Conservation (phyloP, 768 basidiomycete species). For the Tubosaeta sp. region DNA sequence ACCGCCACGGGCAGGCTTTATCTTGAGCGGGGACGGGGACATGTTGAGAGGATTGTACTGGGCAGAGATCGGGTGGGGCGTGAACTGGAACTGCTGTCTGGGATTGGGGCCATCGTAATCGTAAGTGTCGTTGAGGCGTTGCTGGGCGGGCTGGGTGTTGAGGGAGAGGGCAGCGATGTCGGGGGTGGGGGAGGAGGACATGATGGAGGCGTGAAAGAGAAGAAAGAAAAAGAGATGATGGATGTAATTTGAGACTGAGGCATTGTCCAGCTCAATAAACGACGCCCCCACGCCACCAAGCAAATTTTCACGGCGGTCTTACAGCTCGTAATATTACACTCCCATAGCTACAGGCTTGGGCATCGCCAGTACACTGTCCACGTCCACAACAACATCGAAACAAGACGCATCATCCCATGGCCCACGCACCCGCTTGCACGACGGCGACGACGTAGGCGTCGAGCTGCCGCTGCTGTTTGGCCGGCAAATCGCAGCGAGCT, state of each 20-base stretch:
- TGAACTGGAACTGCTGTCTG: constrained; percentile 70
- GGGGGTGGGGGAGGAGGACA: constrained; percentile 74
- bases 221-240: constrained; percentile 21
- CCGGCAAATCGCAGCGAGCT: constrained; percentile 15
- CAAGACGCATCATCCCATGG: constrained; percentile 59
- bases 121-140: constrained; percentile 84
- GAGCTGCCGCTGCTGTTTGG: constrained; percentile 8
- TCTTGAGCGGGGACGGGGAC: constrained; percentile 69
- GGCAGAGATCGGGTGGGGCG: constrained; percentile 55
- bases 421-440: constrained; percentile 34
- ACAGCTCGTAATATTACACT: background rate
- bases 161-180: constrained; percentile 78
- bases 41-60: constrained; percentile 51
- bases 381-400: constrained; percentile 40
- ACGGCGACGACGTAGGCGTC: constrained; percentile 6
- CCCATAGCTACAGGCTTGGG: constrained; percentile 42
- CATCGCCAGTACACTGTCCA: constrained; percentile 43
- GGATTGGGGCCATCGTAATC: constrained; percentile 67
- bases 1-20: constrained; percentile 61
- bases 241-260: background rate
- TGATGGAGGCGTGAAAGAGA: constrained; percentile 40
- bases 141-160: constrained; percentile 55
- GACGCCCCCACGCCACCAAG: constrained; percentile 34
- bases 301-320: background rate
- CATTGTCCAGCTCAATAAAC: constrained; percentile 11